Evolutionary conservation across 2,329 filamentous ascomycete species (phyloP).

Genomic region (Fusarium sp.): DNA sequence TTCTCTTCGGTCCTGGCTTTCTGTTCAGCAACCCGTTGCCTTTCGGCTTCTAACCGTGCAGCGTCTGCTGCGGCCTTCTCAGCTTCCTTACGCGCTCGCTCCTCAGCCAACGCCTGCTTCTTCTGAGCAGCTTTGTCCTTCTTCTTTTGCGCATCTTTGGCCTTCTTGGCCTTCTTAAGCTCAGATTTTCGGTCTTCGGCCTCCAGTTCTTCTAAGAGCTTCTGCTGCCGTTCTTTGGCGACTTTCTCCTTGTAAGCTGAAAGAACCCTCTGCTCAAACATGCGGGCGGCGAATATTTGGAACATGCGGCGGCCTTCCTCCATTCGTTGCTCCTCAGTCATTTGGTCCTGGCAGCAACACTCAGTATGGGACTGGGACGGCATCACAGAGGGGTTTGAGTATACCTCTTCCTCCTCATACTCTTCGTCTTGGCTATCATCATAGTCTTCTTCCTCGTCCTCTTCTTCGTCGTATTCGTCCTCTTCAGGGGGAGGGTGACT

Average conservation of each 20-base stretch:
- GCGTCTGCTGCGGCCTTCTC: slow-evolving; percentile 92
- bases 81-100: slow-evolving; percentile 88
- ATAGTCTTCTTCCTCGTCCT: slow-evolving; percentile 73
- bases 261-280: slow-evolving; percentile 98
- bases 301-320: slow-evolving; percentile 99
- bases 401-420: slow-evolving; percentile 86
- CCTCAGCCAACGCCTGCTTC: slow-evolving; percentile 90
- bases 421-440: slow-evolving; percentile 75
- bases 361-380: slow-evolving; percentile 60
- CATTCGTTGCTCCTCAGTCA: slow-evolving; percentile 99
- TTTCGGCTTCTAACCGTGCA: slow-evolving; percentile 80
- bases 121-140: slow-evolving; percentile 94
- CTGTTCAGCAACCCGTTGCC: slow-evolving; percentile 84
- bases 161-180: slow-evolving; percentile 91
- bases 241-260: slow-evolving; percentile 99
- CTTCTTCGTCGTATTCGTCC: slow-evolving; percentile 80
- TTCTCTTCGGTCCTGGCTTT: slow-evolving; percentile 89
- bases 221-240: slow-evolving; percentile 89
- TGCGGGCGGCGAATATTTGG: slow-evolving; percentile 97
- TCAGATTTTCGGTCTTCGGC: slow-evolving; percentile 84
- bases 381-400: slow-evolving; percentile 59
- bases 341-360: slow-evolving; percentile 80
- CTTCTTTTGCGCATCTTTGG: slow-evolving; percentile 92
- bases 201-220: slow-evolving; percentile 90
- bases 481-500: slow-evolving; percentile 84